Conservation (phyloP, 441 rosid genomes). For the Brassica balearica region DNA sequence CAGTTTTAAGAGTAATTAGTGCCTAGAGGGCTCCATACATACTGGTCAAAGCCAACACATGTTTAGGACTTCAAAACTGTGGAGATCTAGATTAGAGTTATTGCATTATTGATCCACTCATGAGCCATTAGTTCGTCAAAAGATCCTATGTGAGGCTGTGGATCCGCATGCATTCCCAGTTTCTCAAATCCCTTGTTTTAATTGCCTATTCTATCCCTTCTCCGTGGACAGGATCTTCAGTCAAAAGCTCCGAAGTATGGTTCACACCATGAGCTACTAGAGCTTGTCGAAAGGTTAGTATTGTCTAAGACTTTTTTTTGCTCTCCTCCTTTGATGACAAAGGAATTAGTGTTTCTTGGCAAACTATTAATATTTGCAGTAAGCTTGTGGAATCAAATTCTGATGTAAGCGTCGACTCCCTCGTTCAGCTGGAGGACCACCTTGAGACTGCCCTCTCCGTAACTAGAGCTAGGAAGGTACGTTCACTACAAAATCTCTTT, state of each 20-base stretch:
- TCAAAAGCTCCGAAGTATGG: conserved; percentile 34
- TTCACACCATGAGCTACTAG: conserved; percentile 43
- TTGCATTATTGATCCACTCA: conserved; percentile 15
- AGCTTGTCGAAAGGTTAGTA: conserved; percentile 43
- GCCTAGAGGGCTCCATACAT: not conserved
- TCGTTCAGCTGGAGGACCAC: conserved; percentile 38
- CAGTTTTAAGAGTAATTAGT: not conserved
- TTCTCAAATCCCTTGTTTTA: conserved; percentile 3
- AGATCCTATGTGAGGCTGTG: conserved; percentile 2
- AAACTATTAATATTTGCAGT: conserved; percentile 37
- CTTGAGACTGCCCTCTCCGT: conserved; percentile 40
- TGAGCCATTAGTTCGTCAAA: conserved; percentile 4
- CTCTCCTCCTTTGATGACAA: conserved; percentile 27
- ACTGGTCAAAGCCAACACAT: conserved; percentile 18
- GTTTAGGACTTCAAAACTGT: conserved; percentile 5
- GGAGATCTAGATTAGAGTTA: conserved; percentile 18
- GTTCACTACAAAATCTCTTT: not conserved
- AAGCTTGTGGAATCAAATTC: conserved; percentile 36
- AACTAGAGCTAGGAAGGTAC: conserved; percentile 45
- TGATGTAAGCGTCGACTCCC: conserved; percentile 21
- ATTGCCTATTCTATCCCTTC: not conserved
- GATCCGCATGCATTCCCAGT: not conserved
- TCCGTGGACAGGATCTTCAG: conserved; percentile 34
- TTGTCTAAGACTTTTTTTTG: not conserved
- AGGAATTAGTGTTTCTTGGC: conserved; percentile 24